Base-by-base conservation (phyloP, 83 land plant genomes). In the Diphasiastrum complanatum region DNA sequence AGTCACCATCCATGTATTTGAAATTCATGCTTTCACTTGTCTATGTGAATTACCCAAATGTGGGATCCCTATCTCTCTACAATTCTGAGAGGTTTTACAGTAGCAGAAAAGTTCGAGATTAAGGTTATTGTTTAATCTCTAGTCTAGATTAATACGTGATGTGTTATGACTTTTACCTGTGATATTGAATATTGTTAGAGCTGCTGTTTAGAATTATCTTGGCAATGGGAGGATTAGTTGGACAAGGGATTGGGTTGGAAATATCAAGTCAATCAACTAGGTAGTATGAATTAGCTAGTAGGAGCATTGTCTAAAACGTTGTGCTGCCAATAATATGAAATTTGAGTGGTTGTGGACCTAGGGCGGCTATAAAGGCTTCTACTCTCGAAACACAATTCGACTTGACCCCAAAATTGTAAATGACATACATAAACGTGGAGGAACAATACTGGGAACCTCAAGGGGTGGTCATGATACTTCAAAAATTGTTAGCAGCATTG, bases 301-400 rank as follows among this genome's bases (percentile, higher is more conserved):
- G 29, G 12, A 40, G n/a, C n/a, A n/a, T n/a, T n/a, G n/a, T 38
- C 22, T 10, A 25, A 20, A 22, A 61, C 16, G 2, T 19, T 16
- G 23, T 30, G 45, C n/a, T 16, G 16, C 33, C n/a, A 2, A n/a
- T n/a, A 30, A 8, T 8, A 1, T 26, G 43, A 16, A 23, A 61
- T 1, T 14, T 61, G 24, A 25, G 11, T 24, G 32, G 35, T 62
- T 68, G 26, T 16, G 38, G 35, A n/a, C n/a, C n/a, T 61, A 76
- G 79, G 76, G 61, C 12, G 80, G 80, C 22, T 77, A 74, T 33
- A 67, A 34, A 33, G 80, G 80, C 14, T 77, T 77, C 46, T 75
- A 77, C 51, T 43, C 80, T 8, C 52, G 46, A n/a, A 68, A 74
- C 3, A 63, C 80, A 2, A 32, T 75, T 14, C 2, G 59, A 4